Percentiles rank a stretch among this genome's conserved stretches.
Evolutionary conservation across 805 yeast species (phyloP).

Genomic region (Pichia thaimueangensis): DNA sequence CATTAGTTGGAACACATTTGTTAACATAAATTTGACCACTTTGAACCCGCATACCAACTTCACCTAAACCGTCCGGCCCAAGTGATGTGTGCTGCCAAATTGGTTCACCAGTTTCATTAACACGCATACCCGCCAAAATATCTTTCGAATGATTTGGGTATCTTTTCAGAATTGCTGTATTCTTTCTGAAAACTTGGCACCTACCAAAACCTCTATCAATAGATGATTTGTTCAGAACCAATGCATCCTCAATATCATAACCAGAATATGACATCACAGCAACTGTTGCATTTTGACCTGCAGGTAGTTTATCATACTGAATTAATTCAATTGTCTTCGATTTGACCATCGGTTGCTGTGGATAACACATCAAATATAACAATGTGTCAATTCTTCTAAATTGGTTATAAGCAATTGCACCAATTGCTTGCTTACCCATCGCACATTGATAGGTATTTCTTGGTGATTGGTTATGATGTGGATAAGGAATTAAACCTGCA

Average conservation of each 20-base stretch:
- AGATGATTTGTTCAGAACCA: conserved; percentile 88
- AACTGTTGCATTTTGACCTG: conserved; percentile 97
- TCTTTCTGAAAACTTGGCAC: conserved; percentile 91
- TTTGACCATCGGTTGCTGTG: conserved; percentile 99
- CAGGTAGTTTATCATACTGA: conserved; percentile 93
- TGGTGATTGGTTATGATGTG: conserved; percentile 89
- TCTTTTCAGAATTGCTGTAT: conserved; percentile 81
- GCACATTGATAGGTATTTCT: conserved; percentile 92
- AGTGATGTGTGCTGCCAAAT: conserved; percentile 79
- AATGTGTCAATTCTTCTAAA: conserved; percentile 92
- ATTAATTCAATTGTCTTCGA: conserved; percentile 94
- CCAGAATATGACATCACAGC: conserved; percentile 99
- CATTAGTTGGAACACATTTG: conserved; percentile 85
- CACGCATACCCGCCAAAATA: conserved; percentile 85
- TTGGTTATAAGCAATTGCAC: conserved; percentile 97
- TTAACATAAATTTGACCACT: conserved; percentile 93
- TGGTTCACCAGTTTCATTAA: conserved; percentile 73
- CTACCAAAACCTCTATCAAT: conserved; percentile 96
- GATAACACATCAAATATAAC: conserved; percentile 93
- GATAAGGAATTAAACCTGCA: conserved; percentile 87
- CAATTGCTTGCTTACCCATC: conserved; percentile 99
- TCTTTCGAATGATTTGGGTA: conserved; percentile 94
- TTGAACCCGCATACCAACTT: conserved; percentile 84
- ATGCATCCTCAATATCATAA: conserved; percentile 98
- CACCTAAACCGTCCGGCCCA: conserved; percentile 95